These are phyloP conservation scores for Suhomyces chickasaworum DNA, from an alignment of 1,139 yeast species.

Conservation along the genomic window DNA sequence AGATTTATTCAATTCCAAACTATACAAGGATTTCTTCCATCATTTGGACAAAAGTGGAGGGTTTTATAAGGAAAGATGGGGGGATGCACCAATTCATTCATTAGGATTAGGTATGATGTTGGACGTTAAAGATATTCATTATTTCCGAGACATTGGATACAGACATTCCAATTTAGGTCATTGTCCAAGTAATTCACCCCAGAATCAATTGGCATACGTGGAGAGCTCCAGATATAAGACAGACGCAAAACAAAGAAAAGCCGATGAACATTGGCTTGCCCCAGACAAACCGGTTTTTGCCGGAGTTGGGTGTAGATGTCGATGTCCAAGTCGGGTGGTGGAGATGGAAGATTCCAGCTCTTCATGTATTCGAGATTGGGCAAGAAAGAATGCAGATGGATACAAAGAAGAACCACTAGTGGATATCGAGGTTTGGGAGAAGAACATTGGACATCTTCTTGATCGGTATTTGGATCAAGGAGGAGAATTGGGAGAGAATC, in stretches of 20 bases:
- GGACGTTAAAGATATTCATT: conserved; percentile 70
- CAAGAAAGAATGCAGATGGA: conserved; percentile 40
- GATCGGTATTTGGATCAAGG: conserved; percentile 28
- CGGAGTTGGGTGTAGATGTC: conserved; percentile 86
- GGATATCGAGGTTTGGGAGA: conserved; percentile 40
- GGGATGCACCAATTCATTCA: conserved; percentile 93
- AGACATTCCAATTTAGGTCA: conserved; percentile 76
- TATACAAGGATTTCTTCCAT: conserved; percentile 65
- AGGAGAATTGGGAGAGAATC: conserved; percentile 29
- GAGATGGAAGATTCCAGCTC: conserved; percentile 60
- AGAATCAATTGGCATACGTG: conserved; percentile 49
- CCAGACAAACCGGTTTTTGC: conserved; percentile 47
- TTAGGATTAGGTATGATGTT: conserved; percentile 77
- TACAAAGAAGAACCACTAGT: conserved; percentile 26
- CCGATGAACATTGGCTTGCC: conserved; percentile 39
- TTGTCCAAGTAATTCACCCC: conserved; percentile 71
- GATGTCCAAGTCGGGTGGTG: conserved; percentile 58
- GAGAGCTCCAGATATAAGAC: conserved; percentile 22
- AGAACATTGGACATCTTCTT: conserved; percentile 31
- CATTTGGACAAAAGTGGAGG: conserved; percentile 74
- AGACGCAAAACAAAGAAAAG: conserved; percentile 10
- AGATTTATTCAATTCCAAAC: conserved; percentile 64
- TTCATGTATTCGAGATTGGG: conserved; percentile 61
- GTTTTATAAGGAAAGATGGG: conserved; percentile 88
- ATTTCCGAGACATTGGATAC: conserved; percentile 89